Evolutionary conservation across 768 basidiomycete species (phyloP).

Genomic region (Kwoniella dejecticola): DNA sequence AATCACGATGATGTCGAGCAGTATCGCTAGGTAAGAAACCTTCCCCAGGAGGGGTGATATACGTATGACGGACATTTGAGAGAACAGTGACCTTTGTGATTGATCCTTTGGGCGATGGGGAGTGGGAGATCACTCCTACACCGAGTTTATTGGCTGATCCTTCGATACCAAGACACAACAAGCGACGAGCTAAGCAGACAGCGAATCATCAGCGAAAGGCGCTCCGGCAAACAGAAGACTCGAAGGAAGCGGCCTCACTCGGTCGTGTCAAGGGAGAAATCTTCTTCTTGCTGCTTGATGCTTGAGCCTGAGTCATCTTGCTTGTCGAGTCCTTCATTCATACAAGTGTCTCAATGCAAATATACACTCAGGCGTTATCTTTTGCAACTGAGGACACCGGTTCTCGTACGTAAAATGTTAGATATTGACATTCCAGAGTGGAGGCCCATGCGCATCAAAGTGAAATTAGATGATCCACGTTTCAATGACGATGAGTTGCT

Average conservation of each 20-base stretch:
- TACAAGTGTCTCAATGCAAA: background rate
- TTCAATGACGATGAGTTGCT: constrained; percentile 4
- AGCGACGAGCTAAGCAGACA: constrained; percentile 38
- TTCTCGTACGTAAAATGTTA: too few relatives aligned
- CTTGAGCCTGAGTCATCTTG: constrained; percentile 33
- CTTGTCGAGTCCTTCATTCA: background rate
- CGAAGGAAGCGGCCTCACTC: constrained; percentile 27
- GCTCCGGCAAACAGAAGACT: too few relatives aligned
- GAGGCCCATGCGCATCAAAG: background rate
- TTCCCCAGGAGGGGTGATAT: constrained; percentile 96
- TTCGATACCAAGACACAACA: constrained; percentile 89
- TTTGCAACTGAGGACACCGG: too few relatives aligned
- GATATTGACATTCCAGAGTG: background rate
- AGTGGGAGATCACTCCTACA: constrained; percentile 85
- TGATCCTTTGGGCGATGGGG: constrained; percentile 47
- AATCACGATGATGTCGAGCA: constrained; percentile 91
- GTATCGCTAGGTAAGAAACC: constrained; percentile 96
- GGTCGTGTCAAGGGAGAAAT: constrained; percentile 39
- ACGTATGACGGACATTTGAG: constrained; percentile 95
- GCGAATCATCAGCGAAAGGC: too few relatives aligned
- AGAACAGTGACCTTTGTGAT: constrained; percentile 67
- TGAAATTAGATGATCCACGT: constrained; percentile 1
- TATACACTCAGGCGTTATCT: background rate
- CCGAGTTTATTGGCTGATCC: constrained; percentile 98
- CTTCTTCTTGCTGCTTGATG: constrained; percentile 36